These are phyloP conservation scores for Pholiota conissans DNA, from an alignment of 768 basidiomycete genomes.

Conservation along the genomic window DNA sequence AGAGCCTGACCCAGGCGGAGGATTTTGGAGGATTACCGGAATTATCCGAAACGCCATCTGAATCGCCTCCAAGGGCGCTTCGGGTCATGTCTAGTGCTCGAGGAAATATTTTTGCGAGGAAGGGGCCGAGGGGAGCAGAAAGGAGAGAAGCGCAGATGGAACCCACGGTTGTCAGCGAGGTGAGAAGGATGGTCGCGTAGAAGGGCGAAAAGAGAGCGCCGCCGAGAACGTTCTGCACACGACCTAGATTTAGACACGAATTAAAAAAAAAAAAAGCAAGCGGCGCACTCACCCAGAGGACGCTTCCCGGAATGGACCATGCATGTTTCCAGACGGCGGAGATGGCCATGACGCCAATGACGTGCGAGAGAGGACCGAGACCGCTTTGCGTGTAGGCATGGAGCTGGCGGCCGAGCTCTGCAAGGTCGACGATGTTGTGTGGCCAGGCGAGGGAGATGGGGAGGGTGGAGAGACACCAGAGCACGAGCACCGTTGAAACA, in stretches of 20 bases:
- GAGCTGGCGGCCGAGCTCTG: constrained; percentile 71
- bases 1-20: constrained; percentile 79
- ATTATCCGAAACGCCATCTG: constrained; percentile 41
- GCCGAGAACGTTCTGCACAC: constrained; percentile 78
- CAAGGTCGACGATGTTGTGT: constrained; percentile 70
- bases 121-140: constrained; percentile 80
- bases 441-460: constrained; percentile 80
- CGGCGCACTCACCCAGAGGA: constrained; percentile 69
- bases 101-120: constrained; percentile 80
- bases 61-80: constrained; percentile 71
- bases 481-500: constrained; percentile 65
- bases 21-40: constrained; percentile 34
- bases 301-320: constrained; percentile 95
- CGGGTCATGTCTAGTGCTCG: constrained; percentile 85
- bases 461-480: constrained; percentile 76
- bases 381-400: constrained; percentile 80
- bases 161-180: constrained; percentile 83
- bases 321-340: constrained; percentile 95
- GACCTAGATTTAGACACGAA: constrained; percentile 11
- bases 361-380: constrained; percentile 63
- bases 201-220: constrained; percentile 85
- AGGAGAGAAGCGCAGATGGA: constrained; percentile 81
- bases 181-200: constrained; percentile 79
- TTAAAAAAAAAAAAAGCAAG: constrained; percentile 9
- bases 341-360: constrained; percentile 78